Evolutionary conservation across 2,329 filamentous ascomycete genomes (phyloP).

Genomic region (Alternaria conjuncta): DNA sequence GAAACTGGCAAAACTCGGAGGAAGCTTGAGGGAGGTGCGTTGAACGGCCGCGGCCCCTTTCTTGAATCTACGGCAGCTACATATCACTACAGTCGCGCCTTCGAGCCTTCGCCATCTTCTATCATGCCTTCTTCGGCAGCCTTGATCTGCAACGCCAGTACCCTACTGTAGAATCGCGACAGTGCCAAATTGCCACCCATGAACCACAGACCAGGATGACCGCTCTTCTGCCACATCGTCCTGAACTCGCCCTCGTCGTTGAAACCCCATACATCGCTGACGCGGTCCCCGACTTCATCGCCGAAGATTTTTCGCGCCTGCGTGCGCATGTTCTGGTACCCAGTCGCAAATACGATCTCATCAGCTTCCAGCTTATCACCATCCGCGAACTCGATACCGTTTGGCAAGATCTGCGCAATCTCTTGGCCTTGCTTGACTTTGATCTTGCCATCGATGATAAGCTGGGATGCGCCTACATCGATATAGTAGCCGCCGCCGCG

Average conservation of each 20-base stretch:
- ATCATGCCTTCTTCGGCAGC: slow-evolving; percentile 43
- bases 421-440: slow-evolving; percentile 51
- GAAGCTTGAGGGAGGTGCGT: not conserved
- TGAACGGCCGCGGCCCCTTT: not conserved
- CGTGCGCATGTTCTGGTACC: slow-evolving; percentile 54
- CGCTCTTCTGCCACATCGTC: slow-evolving; percentile 48
- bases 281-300: slow-evolving; percentile 47
- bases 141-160: slow-evolving; percentile 57
- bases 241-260: slow-evolving; percentile 57
- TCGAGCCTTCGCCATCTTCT: not conserved
- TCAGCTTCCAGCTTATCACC: slow-evolving; percentile 53
- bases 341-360: slow-evolving; percentile 56
- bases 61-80: not conserved
- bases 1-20: slow-evolving; percentile 4
- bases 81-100: slow-evolving; percentile 3
- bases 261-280: slow-evolving; percentile 55
- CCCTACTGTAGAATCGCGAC: slow-evolving; percentile 56
- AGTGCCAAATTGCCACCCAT: slow-evolving; percentile 53
- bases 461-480: slow-evolving; percentile 53
- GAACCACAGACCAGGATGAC: slow-evolving; percentile 53
- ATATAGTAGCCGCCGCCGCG: slow-evolving; percentile 57
- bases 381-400: slow-evolving; percentile 54
- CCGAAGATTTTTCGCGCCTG: slow-evolving; percentile 51
- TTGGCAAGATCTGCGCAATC: slow-evolving; percentile 45
- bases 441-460: slow-evolving; percentile 55